Conservation (phyloP, 208 protist genomes). For the Porcisia hertigi region DNA sequence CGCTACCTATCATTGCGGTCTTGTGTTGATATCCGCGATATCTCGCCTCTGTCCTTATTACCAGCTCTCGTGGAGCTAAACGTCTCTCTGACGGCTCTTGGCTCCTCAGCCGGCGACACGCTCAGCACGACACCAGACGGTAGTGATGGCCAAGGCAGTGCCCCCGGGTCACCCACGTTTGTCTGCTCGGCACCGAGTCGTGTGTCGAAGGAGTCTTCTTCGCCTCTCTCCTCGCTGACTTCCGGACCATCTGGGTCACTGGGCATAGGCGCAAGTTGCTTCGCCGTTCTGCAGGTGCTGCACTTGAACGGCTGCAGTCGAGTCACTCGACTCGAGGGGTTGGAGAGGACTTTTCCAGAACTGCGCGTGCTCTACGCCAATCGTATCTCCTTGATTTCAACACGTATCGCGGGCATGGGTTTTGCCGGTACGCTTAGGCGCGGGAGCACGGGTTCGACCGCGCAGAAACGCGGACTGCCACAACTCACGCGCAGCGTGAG, state of each 20-base stretch:
- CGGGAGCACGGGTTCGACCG: neutral
- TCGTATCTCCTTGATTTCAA: slow-evolving; percentile 10
- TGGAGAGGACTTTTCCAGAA: slow-evolving; percentile 20
- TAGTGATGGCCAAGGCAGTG: slow-evolving; percentile 2
- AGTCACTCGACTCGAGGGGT: slow-evolving; percentile 32
- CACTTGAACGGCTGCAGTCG: slow-evolving; percentile 49
- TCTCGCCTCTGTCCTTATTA: slow-evolving; percentile 31
- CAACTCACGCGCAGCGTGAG: neutral
- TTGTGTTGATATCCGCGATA: slow-evolving; percentile 44
- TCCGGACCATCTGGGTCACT: slow-evolving; percentile 17
- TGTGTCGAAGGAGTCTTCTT: neutral
- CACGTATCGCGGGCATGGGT: slow-evolving; percentile 15
- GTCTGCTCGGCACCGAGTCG: slow-evolving; percentile 5
- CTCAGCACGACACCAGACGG: neutral
- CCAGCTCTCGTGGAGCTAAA: slow-evolving; percentile 51
- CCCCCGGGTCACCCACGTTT: slow-evolving; percentile 4
- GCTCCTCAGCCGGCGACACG: neutral
- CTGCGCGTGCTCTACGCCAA: slow-evolving; percentile 33
- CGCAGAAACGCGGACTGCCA: slow-evolving; percentile 15
- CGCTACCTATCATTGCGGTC: slow-evolving; percentile 48
- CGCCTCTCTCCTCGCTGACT: neutral
- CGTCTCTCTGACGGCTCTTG: slow-evolving; percentile 33
- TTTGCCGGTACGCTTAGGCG: slow-evolving; percentile 13
- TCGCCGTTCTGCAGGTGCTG: slow-evolving; percentile 37
- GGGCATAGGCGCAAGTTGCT: slow-evolving; percentile 2